These are phyloP conservation scores for Pezicula carpinea DNA, from an alignment of 2,329 filamentous ascomycete species.

Conservation along the genomic window DNA sequence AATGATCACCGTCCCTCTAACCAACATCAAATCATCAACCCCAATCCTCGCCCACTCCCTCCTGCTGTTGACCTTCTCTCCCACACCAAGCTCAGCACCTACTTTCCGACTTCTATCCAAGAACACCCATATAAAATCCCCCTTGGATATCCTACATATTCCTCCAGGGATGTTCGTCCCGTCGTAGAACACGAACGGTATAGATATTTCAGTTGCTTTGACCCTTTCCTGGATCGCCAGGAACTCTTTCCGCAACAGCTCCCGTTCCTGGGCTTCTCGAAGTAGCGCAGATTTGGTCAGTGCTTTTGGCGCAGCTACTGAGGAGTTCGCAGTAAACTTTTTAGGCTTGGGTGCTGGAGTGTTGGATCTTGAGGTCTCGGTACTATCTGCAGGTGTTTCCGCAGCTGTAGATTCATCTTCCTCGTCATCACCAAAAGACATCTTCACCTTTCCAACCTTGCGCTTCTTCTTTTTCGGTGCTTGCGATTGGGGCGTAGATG, in stretches of 20 bases:
- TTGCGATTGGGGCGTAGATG: conserved; percentile 36
- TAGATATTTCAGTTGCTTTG: conserved; percentile 81
- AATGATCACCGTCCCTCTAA: conserved; percentile 84
- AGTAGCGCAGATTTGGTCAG: conserved; percentile 73
- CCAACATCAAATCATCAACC: conserved; percentile 92
- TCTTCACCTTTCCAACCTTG: conserved; percentile 40
- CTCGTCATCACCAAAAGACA: conserved; percentile 61
- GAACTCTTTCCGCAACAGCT: conserved; percentile 74
- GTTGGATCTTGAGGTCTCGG: conserved; percentile 15
- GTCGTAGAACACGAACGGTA: conserved; percentile 97
- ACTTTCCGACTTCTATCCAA: conserved; percentile 88
- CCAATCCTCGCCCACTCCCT: conserved; percentile 90
- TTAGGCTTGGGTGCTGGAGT: conserved; percentile 29
- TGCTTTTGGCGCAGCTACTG: conserved; percentile 65
- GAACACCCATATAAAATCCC: conserved; percentile 89
- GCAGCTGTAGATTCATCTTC: conserved; percentile 34
- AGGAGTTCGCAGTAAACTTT: conserved; percentile 58
- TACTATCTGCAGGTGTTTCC: conserved; percentile 33
- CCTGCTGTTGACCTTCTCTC: conserved; percentile 52
- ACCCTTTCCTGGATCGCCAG: conserved; percentile 77
- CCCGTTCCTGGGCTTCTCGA: conserved; percentile 73
- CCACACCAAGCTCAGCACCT: conserved; percentile 76
- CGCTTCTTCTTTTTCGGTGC: conserved; percentile 39
- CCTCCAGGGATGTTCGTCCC: conserved; percentile 86
- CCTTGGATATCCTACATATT: conserved; percentile 82